A percentile compares a stretch with the other conserved stretches of the same genome.
These are phyloP conservation scores for Boletus edulis DNA, from an alignment of 768 basidiomycete genomes.

Conservation along the genomic window DNA sequence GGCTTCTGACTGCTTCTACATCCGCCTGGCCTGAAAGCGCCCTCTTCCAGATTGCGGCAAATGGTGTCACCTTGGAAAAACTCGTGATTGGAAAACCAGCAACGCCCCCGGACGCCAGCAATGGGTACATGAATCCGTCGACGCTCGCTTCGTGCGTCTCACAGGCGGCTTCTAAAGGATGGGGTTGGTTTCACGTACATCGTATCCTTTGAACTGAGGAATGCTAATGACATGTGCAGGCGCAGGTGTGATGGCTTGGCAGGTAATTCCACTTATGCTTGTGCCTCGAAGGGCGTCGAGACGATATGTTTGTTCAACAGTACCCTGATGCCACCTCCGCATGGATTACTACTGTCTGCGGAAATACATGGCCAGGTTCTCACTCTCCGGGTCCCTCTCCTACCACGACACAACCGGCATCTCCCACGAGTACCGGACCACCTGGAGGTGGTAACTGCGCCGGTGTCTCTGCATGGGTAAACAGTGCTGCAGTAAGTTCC, in stretches of 20 bases:
- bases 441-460: constrained; percentile 31
- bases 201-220: background rate
- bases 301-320: constrained; percentile 14
- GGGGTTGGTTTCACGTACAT: constrained; percentile 49
- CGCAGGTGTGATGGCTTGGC: constrained; percentile 40
- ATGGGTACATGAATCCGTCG: constrained; percentile 53
- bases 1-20: constrained; percentile 40
- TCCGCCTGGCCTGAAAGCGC: constrained; percentile 41
- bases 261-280: constrained; percentile 23
- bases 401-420: constrained; percentile 14
- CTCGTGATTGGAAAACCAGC: constrained; percentile 78
- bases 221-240: constrained; percentile 21
- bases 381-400: constrained; percentile 1
- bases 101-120: constrained; percentile 45
- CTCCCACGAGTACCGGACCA: constrained; percentile 21
- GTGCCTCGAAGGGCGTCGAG: background rate
- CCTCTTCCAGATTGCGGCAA: constrained; percentile 48
- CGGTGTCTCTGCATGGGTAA: constrained; percentile 41
- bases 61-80: constrained; percentile 58
- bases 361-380: constrained; percentile 35
- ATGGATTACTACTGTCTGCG: constrained; percentile 40
- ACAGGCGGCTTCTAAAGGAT: constrained; percentile 58
- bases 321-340: constrained; percentile 37
- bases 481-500: constrained; percentile 33
- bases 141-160: constrained; percentile 60